These are phyloP conservation scores for Novymonas esmeraldas DNA, from an alignment of 208 protist species.

Conservation along the genomic window DNA sequence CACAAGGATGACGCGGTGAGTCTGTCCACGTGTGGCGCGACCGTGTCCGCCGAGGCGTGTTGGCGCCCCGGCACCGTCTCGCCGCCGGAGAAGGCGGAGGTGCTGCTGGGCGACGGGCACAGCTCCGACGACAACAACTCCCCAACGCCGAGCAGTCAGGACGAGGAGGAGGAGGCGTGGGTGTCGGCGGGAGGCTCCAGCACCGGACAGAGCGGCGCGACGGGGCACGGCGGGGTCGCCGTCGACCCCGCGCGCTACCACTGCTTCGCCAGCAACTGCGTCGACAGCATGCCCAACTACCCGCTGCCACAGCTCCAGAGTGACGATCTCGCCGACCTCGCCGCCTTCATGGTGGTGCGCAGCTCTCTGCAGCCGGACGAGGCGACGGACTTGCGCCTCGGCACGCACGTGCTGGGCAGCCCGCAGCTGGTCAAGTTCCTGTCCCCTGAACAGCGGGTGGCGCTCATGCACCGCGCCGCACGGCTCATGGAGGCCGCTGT, in stretches of 20 bases:
- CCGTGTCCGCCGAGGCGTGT: neutral
- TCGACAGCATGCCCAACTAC: conserved; percentile 41
- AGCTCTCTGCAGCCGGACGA: conserved; percentile 36
- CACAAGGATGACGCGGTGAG: neutral
- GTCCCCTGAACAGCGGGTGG: conserved; percentile 9
- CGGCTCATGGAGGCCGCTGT: conserved; percentile 43
- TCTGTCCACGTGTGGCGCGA: neutral
- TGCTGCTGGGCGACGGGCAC: conserved; percentile 24
- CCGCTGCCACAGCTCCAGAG: conserved; percentile 32
- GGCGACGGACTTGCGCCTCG: conserved; percentile 30
- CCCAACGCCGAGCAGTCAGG: conserved; percentile 28
- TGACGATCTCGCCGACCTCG: conserved; percentile 37
- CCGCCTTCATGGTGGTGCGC: conserved; percentile 46
- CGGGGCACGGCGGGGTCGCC: neutral
- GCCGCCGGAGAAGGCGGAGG: conserved; percentile 6
- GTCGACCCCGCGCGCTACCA: conserved; percentile 27
- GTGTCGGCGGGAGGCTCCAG: neutral
- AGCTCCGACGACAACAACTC: conserved; percentile 36
- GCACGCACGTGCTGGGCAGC: conserved; percentile 29
- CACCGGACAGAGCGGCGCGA: neutral
- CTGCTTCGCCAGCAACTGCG: conserved; percentile 56
- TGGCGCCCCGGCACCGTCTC: neutral
- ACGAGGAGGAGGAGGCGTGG: conserved; percentile 11
- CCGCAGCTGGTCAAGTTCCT: conserved; percentile 17
- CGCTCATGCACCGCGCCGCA: conserved; percentile 24